Base-by-base conservation (phyloP, 495 filamentous ascomycete genomes). In the Trichoderma orchidacearum region DNA sequence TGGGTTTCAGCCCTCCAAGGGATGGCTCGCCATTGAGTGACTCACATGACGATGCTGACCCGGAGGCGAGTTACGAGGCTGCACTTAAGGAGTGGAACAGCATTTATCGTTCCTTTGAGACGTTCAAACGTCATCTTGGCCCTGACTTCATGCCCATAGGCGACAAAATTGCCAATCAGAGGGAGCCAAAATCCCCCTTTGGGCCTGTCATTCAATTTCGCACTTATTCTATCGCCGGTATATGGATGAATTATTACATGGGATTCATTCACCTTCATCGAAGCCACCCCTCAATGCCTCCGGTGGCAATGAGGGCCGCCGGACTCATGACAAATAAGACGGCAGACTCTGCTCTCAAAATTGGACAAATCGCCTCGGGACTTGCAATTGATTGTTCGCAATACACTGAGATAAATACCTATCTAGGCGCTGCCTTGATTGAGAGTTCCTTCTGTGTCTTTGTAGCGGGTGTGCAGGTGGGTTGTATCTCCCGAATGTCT, bases 241-340 rank as follows among this genome's bases (percentile, higher is more conserved):
- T 97, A 21, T 92, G 89, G 84, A 83, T 82, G 62, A 83, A 88
- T 54, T 95, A 85, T 65, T 86, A 91, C 70, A 86, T 87, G 67
- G 84, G 82, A 2, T 76, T 88, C 28, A 90, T 98, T 52, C 72
- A 92, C 50, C 77, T 89, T 21, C 71, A 89, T 52, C 78, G 93
- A 32, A 71, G 85, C 0, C 90, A 95, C 60, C 93, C 93, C 0
- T 80, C 77, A 2, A 95, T 96, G 90, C 93, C 90, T 5, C 89
- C 92, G 0, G 79, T 89, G n/a, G 84, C 90, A 55, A 92, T 95
- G 83, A 75, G 87, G 36, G 88, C 91, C 5, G 86, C 87, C 0
- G 83, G 81, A 11, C 76, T 93, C 32, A 80, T 83, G 7, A 86
- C 89, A 0, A 68, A 70, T 3, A 76, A 83, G 52, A 96, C 93